Conservation (phyloP, 768 basidiomycete species). For the Suillus paluster region DNA sequence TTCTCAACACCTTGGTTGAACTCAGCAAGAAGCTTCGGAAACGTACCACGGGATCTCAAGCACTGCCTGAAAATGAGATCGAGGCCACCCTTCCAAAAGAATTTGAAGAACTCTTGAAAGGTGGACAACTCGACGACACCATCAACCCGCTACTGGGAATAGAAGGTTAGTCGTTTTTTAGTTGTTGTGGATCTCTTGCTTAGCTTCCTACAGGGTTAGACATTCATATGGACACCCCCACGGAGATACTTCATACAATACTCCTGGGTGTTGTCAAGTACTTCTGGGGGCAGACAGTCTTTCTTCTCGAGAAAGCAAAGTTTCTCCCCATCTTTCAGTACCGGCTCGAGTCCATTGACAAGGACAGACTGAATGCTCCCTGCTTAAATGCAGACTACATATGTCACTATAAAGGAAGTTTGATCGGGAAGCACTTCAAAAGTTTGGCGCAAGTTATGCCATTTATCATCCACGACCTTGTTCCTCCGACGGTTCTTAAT, state of each 20-base stretch:
- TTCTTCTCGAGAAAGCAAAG: slow-evolving; percentile 27
- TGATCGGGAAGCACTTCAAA: slow-evolving; percentile 40
- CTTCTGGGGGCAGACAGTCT: slow-evolving; percentile 29
- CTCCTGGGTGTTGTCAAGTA: no score
- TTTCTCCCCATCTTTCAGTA: slow-evolving; percentile 24
- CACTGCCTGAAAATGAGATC: no score
- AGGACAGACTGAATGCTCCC: slow-evolving; percentile 29
- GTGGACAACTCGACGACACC: no score
- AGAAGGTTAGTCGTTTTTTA: background rate
- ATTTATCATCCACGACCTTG: slow-evolving; percentile 36
- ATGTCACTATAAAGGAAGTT: slow-evolving; percentile 29
- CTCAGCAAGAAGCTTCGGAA: no score
- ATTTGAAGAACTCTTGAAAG: no score
- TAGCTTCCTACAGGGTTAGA: slow-evolving; percentile 26
- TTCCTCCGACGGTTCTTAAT: slow-evolving; percentile 24
- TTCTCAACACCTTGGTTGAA: no score
- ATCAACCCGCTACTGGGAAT: slow-evolving; percentile 13
- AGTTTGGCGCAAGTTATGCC: slow-evolving; percentile 35
- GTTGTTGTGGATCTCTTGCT: no score
- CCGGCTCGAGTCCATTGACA: slow-evolving; percentile 27
- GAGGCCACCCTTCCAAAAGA: no score
- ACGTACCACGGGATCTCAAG: no score
- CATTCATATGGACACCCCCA: slow-evolving; percentile 36
- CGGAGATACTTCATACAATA: slow-evolving; percentile 37
- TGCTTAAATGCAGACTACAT: slow-evolving; percentile 36